These are phyloP conservation scores for Selenicereus undatus DNA, from an alignment of 148 eudicot genomes.

Conservation along the genomic window DNA sequence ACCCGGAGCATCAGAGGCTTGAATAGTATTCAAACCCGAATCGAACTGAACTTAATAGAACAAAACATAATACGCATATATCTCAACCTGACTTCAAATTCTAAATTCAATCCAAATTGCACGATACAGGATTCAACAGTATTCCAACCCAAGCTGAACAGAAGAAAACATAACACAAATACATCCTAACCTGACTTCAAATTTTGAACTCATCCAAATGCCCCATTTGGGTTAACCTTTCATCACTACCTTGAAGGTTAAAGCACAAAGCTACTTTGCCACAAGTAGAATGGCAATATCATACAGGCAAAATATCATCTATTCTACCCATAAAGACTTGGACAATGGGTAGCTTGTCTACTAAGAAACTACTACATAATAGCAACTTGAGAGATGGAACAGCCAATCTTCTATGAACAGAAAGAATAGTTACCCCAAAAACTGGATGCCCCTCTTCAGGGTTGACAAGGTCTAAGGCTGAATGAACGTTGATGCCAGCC, in stretches of 20 bases:
- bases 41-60: too few species aligned
- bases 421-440: slow-evolving; percentile 4
- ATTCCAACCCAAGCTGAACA: too few species aligned
- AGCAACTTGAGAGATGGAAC: neutral
- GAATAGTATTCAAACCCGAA: too few species aligned
- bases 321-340: neutral
- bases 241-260: neutral
- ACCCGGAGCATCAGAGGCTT: too few species aligned
- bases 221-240: neutral
- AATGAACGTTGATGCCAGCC: neutral
- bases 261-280: neutral
- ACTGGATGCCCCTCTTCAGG: neutral
- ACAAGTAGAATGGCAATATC: neutral
- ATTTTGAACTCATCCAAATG: neutral
- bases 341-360: neutral
- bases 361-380: neutral
- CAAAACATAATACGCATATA: too few species aligned
- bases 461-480: neutral
- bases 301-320: neutral
- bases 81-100: neutral
- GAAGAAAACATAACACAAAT: too few species aligned
- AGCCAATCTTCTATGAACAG: slow-evolving; percentile 1
- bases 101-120: neutral
- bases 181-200: neutral
- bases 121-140: too few species aligned